Base-by-base conservation (phyloP, 1,284 basidiomycete genomes). In the Apiotrichum mycotoxinovorans region DNA sequence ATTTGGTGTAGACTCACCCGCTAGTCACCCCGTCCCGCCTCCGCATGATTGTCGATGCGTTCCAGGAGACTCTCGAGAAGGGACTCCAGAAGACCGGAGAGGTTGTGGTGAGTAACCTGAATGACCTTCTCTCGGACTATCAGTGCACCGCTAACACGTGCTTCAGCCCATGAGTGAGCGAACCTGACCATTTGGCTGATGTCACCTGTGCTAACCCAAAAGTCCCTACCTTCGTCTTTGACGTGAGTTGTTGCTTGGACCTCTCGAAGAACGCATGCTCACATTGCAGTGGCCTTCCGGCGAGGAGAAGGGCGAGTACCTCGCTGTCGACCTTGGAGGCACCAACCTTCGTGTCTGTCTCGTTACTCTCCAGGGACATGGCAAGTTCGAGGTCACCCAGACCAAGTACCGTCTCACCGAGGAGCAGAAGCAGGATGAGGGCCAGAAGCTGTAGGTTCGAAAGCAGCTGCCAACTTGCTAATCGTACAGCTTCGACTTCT, bases 371-470 rank as follows among this genome's bases (percentile, higher is more conserved):
- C 85, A 89, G 67, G 95, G 95, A 25, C 82, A 86, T 10, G 93
- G 95, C 61, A 92, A 95, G 80, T 98, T 98, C 76, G 93, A 98
- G 79, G 89, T 98, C 69, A 95, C 92, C 0, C 95, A 98, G 73
- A 89, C 92, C 52, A 98, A 98, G 79, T 98, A 98, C 79, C 88
- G 93, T 57, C 83, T 98, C 53, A 88, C 91, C 2, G 95, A 98
- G 71, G 96, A 98, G 70, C 95, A 98, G 78, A 98, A 98, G 79
- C 93, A 96, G 65, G 89, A 88, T n/a, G 93, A 98, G 38, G 95
- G 94, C 8, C 87, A 91, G 73, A 86, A 87, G 60, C 80, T 98
- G 56, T 79, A 55, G 66, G 74, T 65, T 26, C 4, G 4, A 0
- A 40, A 30, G 18, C 8, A 14, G 27, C 4, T 4, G 43, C 17